Conservation (phyloP, 768 basidiomycete species). For the Mycena indigotica region DNA sequence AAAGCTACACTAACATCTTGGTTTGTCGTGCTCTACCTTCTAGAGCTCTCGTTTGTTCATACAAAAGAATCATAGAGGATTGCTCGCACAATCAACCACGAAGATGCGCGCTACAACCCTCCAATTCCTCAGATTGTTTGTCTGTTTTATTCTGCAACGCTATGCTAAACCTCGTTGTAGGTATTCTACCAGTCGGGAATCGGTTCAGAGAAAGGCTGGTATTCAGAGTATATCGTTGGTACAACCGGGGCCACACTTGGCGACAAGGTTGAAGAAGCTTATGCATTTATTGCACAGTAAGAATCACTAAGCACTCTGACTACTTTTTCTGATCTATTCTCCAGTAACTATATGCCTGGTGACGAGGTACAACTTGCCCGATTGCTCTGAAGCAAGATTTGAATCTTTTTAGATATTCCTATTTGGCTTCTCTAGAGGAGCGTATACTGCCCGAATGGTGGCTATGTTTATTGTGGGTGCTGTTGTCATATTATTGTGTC, state of each 20-base stretch:
- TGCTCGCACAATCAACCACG: slow-evolving; percentile 52
- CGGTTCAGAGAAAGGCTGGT: slow-evolving; percentile 26
- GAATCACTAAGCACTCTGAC: slow-evolving; percentile 25
- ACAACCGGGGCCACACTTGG: slow-evolving; percentile 66
- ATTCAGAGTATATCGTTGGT: slow-evolving; percentile 39
- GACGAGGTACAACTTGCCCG: slow-evolving; percentile 75
- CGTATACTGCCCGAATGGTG: slow-evolving; percentile 76
- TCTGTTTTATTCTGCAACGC: neutral
- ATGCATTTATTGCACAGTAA: slow-evolving; percentile 76
- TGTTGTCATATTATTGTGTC: slow-evolving; percentile 4
- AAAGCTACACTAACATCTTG: slow-evolving; percentile 58
- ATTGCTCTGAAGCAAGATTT: no score
- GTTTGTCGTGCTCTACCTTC: slow-evolving; percentile 35
- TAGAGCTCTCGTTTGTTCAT: neutral
- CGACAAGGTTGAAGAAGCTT: slow-evolving; percentile 68
- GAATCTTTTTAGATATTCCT: slow-evolving; percentile 80
- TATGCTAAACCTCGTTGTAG: neutral
- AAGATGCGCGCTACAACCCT: slow-evolving; percentile 44
- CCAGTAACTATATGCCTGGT: slow-evolving; percentile 68
- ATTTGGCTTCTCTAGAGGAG: slow-evolving; percentile 79
- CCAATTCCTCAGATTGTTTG: slow-evolving; percentile 59
- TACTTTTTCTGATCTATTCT: neutral
- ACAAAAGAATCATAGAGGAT: slow-evolving; percentile 44
- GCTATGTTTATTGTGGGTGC: slow-evolving; percentile 63
- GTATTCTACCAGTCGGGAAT: slow-evolving; percentile 64